Base-by-base conservation (phyloP, 2,329 filamentous ascomycete species). In the Diaporthe velutina region DNA sequence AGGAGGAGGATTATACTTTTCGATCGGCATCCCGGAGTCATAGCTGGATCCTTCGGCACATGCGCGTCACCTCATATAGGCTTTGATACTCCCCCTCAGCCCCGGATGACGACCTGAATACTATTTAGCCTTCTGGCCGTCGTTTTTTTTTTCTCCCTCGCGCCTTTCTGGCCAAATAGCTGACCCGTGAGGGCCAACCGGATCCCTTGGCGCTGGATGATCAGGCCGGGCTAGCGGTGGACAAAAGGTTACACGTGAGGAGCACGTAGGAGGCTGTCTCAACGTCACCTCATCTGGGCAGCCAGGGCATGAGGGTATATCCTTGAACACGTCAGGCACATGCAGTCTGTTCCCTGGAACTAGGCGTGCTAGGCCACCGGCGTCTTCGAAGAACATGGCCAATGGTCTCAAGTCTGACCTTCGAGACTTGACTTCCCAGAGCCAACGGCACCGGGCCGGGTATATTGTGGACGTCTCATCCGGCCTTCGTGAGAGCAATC, bases 271-370 rank as follows among this genome's bases (percentile, higher is more conserved):
- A 25, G 9, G 61, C 42, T 22, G 64, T 67, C 64, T 50, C 61
- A 28, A n/a, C 35, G 45, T 25, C 61, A 52, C 28, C 42, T 52
- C 61, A 38, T 42, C 30, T 50, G 30, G 28, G 40, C 28, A n/a
- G 40, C 12, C 22, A 25, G 19, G 25, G 19, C 19, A 17, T 35
- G 61, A 66, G 61, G 61, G 61, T 66, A 35, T 50, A 66, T 66
- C 61, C 61, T 66, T 66, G 61, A 22, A 25, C 61, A 33, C 6
- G 10, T 66, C 61, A 50, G 61, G 61, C 61, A 66, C 60, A 66
- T 17, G 61, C 42, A 33, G 42, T 17, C 61, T 33, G 7, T 50
- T 66, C 42, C 61, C 42, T 50, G 28, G 30, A 25, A 35, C 17
- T 17, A n/a, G 45, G 8, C n/a, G n/a, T n/a, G n/a, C n/a, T n/a